These are phyloP conservation scores for Aquilaria agallochum DNA, from an alignment of 441 rosid genomes.

Conservation along the genomic window DNA sequence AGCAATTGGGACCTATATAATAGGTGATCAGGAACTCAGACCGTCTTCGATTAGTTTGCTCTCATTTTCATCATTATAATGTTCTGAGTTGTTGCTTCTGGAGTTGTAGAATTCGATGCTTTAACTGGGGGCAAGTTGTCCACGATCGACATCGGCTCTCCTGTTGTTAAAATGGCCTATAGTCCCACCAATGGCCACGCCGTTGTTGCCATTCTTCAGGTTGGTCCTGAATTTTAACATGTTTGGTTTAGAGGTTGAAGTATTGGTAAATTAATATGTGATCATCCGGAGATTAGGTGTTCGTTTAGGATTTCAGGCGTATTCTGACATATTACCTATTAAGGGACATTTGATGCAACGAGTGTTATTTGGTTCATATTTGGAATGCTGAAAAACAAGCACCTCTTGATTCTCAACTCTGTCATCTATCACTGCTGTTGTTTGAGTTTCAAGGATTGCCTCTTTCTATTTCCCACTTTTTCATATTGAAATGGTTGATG, in stretches of 20 bases:
- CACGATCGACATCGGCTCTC: slow-evolving; percentile 71
- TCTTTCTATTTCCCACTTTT: too few species aligned
- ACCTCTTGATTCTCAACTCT: too few species aligned
- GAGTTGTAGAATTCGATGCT: slow-evolving; percentile 80
- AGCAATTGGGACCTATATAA: slow-evolving; percentile 69
- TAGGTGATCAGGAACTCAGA: slow-evolving; percentile 39
- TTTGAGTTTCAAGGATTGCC: too few species aligned
- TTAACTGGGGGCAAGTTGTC: slow-evolving; percentile 91
- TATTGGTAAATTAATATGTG: too few species aligned
- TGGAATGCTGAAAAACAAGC: too few species aligned
- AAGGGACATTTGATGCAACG: too few species aligned
- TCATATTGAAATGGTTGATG: too few species aligned
- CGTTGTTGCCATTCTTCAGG: slow-evolving; percentile 87
- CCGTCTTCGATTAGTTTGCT: neutral
- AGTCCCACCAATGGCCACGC: slow-evolving; percentile 87
- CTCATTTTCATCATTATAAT: neutral
- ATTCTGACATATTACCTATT: too few species aligned
- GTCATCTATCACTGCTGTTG: too few species aligned
- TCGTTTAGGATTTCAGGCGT: too few species aligned
- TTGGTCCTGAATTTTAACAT: slow-evolving; percentile 13
- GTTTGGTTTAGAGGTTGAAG: neutral
- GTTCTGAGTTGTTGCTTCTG: slow-evolving; percentile 1
- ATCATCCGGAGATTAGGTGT: too few species aligned
- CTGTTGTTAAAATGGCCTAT: slow-evolving; percentile 85
- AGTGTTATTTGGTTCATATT: too few species aligned